These are phyloP conservation scores for Truncatella angustata DNA, from an alignment of 2,329 filamentous ascomycete species.

Conservation along the genomic window DNA sequence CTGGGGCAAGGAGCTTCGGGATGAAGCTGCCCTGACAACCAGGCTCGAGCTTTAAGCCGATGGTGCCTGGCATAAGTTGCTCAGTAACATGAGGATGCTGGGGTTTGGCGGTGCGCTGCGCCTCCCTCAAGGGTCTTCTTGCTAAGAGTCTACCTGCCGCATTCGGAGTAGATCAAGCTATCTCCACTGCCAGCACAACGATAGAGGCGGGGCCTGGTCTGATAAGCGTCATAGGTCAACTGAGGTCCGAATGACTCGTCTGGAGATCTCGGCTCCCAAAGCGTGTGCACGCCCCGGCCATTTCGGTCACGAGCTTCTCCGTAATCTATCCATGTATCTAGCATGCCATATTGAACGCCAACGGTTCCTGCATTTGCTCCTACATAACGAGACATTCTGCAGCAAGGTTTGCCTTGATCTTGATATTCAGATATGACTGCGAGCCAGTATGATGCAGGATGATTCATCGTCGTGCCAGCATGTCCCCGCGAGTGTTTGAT, in stretches of 20 bases:
- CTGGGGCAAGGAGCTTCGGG: slow-evolving; percentile 4
- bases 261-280: neutral
- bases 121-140: too few relatives aligned
- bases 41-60: neutral
- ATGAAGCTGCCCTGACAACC: slow-evolving; percentile 11
- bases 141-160: slow-evolving; percentile 8
- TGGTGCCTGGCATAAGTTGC: slow-evolving; percentile 11
- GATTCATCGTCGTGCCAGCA: neutral
- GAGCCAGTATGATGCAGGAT: neutral
- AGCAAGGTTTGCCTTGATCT: neutral
- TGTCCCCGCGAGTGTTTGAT: neutral
- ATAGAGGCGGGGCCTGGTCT: slow-evolving; percentile 8
- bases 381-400: neutral
- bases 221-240: slow-evolving; percentile 11
- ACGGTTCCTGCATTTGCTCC: too few relatives aligned
- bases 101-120: too few relatives aligned
- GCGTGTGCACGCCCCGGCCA: neutral
- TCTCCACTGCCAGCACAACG: slow-evolving; percentile 7
- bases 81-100: neutral
- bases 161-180: slow-evolving; percentile 1
- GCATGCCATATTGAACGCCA: too few relatives aligned
- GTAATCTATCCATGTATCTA: too few relatives aligned
- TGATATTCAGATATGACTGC: neutral
- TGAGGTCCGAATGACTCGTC: neutral
- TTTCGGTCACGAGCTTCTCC: slow-evolving; percentile 3